Evolutionary conservation across 176 grass and related monocot species (phyloP), one percentile per base, ranked within the genome.

Genomic region (Oryza brachyantha): DNA sequence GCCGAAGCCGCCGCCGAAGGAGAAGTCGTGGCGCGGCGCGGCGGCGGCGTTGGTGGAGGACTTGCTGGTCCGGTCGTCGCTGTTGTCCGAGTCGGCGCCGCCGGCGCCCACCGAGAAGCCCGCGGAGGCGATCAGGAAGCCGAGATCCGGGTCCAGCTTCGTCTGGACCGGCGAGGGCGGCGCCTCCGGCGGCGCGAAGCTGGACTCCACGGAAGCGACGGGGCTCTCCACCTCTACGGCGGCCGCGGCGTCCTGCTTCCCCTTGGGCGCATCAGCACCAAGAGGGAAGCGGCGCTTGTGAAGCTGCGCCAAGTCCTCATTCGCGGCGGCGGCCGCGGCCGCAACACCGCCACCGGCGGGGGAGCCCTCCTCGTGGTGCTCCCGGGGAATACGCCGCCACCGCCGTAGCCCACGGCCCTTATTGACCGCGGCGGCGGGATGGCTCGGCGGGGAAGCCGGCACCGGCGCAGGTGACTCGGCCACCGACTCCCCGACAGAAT

Each of bases 51-150:
- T 81, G 5, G 87, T 84, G 21, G 95, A 97, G 46, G 70, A 85
- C 81, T 86, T 98, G 88, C 96, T 91, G 83, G 50, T 46, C 13
- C 88, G 86, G 82, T 99, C 96, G 73, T 99, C 92, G 77, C 92
- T 99, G 81, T 92, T 95, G 55, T 99, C 92, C 8, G 88, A 94
- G 58, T 99, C 96, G 29, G 85, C 82, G 35, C 82, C 81, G 35
- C 86, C 81, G 0, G 87, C 86, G 21, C 92, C 96, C 5, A 99
- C 81, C 19, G 86, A 85, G 82, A 99, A 99, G 4, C 90, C 86
- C 41, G 84, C n/a, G 61, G 86, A 86, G 4, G 80, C 84, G 22
- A 88, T 92, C 31, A 95, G 29, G 34, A 82, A 48, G 26, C 86
- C 81, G 3, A 92, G 90, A 79, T 88, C 79, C 66, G 83, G 83